These are phyloP conservation scores for Marchantia polymorpha DNA, from an alignment of 225 moss, liverwort and hornwort species.

Conservation along the genomic window DNA sequence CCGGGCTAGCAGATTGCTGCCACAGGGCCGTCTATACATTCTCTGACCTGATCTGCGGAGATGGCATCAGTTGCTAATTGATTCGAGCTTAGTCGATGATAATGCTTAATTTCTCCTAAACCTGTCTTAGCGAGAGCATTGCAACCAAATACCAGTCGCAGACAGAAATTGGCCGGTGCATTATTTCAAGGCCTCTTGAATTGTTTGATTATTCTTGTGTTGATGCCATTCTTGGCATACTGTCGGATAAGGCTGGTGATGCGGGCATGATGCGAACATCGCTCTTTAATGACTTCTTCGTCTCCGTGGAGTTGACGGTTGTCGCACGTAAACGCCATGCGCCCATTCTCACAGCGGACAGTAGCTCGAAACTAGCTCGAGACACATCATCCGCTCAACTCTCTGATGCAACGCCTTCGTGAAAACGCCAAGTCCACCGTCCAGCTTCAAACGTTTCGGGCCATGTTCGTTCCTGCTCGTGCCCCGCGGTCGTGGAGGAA, in stretches of 20 bases:
- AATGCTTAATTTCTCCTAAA: not conserved
- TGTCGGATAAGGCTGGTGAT: not conserved
- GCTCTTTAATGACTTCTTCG: not conserved
- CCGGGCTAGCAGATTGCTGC: not conserved
- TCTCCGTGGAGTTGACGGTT: not conserved
- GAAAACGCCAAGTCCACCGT: not conserved
- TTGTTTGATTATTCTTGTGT: not conserved
- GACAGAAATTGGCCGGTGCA: not conserved
- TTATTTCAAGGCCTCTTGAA: not conserved
- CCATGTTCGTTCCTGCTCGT: not conserved
- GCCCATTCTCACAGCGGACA: not conserved
- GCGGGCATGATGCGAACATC: not conserved
- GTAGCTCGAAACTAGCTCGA: not conserved
- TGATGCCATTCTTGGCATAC: not conserved
- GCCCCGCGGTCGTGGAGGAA: not conserved
- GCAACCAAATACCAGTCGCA: not conserved
- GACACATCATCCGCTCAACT: too few relatives aligned
- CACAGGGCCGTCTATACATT: not conserved
- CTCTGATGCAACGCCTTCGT: not conserved
- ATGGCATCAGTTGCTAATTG: not conserved
- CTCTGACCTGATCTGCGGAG: not conserved
- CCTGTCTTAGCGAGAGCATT: not conserved
- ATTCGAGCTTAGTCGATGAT: not conserved
- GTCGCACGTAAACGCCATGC: not conserved
- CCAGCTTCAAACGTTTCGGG: not conserved